Conservation (phyloP, 2,329 filamentous ascomycete genomes). For the Ophiostoma quercus region DNA sequence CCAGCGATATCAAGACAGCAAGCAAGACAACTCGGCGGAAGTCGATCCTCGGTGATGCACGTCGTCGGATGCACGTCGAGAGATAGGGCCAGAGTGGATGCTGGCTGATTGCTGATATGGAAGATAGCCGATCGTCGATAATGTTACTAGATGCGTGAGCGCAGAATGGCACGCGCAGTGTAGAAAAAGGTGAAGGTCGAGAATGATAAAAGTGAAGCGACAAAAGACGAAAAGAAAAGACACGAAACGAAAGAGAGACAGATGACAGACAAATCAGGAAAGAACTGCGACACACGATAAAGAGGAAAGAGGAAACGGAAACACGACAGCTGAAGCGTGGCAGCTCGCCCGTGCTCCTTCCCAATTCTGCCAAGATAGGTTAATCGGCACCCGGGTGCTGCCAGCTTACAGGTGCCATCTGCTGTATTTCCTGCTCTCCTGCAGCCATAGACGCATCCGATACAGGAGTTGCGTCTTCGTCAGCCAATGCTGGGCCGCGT, state of each 20-base stretch:
- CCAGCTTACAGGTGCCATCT: no score
- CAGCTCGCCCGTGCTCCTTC: neutral
- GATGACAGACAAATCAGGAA: neutral
- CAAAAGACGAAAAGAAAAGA: neutral
- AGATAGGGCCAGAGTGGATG: slow-evolving; percentile 9
- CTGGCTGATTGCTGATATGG: neutral
- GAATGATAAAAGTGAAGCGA: neutral
- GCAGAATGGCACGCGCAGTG: neutral
- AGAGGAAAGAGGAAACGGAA: neutral
- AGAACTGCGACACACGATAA: neutral
- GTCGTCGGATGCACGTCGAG: slow-evolving; percentile 11
- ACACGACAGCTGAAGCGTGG: neutral
- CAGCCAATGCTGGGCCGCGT: slow-evolving; percentile 18
- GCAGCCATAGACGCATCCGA: slow-evolving; percentile 1
- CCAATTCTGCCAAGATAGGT: neutral
- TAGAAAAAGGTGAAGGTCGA: neutral
- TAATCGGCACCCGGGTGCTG: neutral
- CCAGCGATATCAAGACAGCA: neutral
- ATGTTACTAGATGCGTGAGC: neutral
- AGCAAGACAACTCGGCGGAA: neutral
- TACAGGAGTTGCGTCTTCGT: slow-evolving; percentile 20
- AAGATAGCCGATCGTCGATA: slow-evolving; percentile 10
- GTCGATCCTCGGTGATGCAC: neutral
- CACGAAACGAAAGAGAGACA: neutral
- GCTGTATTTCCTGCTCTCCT: no score